Conservation (phyloP, 2,329 filamentous ascomycete species). For the Monosporascus sp. region DNA sequence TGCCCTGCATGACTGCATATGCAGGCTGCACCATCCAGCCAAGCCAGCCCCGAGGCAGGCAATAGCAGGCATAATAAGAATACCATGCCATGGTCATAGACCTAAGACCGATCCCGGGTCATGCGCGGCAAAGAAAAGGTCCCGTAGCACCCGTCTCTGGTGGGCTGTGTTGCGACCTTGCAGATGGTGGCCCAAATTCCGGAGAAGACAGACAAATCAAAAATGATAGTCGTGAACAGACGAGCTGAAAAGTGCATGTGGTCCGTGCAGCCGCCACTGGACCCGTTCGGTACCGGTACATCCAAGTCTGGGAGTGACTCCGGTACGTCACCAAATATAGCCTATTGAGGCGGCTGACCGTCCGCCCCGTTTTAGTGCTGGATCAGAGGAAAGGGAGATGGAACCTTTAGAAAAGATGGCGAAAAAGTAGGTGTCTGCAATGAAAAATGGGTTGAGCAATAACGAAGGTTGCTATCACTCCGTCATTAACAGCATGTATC, state of each 20-base stretch:
- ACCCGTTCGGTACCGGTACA: slow-evolving; percentile 5
- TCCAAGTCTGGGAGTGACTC: background rate
- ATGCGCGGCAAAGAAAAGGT: slow-evolving; percentile 1
- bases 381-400: no score
- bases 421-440: no score
- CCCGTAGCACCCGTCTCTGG: background rate
- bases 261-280: slow-evolving; percentile 24
- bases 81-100: no score
- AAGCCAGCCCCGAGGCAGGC: slow-evolving; percentile 4
- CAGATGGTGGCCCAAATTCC: slow-evolving; percentile 29
- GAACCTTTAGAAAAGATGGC: no score
- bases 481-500: no score
- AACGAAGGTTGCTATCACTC: no score
- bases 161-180: slow-evolving; percentile 30
- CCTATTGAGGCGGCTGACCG: background rate
- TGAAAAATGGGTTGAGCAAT: no score
- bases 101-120: background rate
- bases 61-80: background rate
- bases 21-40: slow-evolving; percentile 9
- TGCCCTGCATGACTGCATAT: slow-evolving; percentile 8
- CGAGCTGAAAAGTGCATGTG: slow-evolving; percentile 30
- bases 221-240: slow-evolving; percentile 19
- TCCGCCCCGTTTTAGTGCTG: no score
- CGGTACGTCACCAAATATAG: background rate
- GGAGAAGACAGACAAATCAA: slow-evolving; percentile 24